phyloP scores from a whole-genome alignment of 164 flowering plant species.

The Vitis labrusca region DNA sequence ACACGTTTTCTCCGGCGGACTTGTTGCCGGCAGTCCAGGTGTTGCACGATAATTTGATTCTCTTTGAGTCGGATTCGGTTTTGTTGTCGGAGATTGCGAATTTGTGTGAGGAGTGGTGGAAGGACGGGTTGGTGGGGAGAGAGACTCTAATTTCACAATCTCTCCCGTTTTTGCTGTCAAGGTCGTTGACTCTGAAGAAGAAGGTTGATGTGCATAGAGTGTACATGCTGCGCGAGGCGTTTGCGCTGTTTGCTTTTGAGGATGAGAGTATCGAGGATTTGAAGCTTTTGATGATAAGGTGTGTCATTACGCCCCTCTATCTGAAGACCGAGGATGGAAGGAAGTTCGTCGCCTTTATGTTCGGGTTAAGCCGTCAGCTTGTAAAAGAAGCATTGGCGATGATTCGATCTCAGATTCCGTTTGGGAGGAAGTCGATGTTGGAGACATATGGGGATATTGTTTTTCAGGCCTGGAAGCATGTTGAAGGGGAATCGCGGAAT shows the following conservation, averaged over 20 bases:
- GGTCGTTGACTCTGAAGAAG: constrained; percentile 63
- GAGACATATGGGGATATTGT: constrained; percentile 82
- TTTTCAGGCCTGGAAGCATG: constrained; percentile 78
- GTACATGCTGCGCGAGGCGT: constrained; percentile 71
- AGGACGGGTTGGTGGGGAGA: constrained; percentile 50
- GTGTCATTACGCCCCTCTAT: constrained; percentile 77
- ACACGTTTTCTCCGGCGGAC: constrained; percentile 39
- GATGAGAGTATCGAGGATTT: constrained; percentile 95
- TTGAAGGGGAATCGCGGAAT: constrained; percentile 39
- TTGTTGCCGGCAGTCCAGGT: constrained; percentile 49
- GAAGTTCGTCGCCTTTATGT: constrained; percentile 63
- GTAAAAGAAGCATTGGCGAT: constrained; percentile 76
- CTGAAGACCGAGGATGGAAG: constrained; percentile 87
- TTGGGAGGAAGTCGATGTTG: constrained; percentile 80
- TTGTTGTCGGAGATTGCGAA: constrained; percentile 54
- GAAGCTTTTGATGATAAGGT: constrained; percentile 72
- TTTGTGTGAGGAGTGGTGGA: constrained; percentile 96
- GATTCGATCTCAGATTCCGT: constrained; percentile 81
- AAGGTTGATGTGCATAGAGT: constrained; percentile 82
- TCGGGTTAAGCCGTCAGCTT: constrained; percentile 69
- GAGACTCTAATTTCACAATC: constrained; percentile 79
- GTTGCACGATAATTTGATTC: constrained; percentile 68
- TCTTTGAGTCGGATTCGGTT: constrained; percentile 62
- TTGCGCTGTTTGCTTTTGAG: constrained; percentile 77
- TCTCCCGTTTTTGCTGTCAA: constrained; percentile 71